A percentile compares a stretch with the other conserved stretches of the same genome.
Conservation (phyloP, 257 asterid species). For the Lycium barbarum region DNA sequence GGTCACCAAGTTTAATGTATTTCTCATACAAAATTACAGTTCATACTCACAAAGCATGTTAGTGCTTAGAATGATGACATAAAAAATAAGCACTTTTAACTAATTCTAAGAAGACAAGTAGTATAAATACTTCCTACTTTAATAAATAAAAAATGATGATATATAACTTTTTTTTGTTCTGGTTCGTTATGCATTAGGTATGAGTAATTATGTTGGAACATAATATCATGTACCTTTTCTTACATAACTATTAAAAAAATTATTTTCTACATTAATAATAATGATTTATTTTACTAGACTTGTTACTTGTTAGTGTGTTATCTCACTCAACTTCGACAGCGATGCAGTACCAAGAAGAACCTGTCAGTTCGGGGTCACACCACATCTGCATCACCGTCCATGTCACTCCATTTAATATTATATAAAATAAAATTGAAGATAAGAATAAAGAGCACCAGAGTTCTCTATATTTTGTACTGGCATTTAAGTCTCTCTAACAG, state of each 20-base stretch:
- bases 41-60: background rate
- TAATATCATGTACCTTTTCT: no score
- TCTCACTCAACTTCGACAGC: background rate
- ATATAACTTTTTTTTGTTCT: no score
- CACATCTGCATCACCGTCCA: background rate
- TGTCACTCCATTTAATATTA: background rate
- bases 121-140: no score
- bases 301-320: background rate
- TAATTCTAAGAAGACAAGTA: no score
- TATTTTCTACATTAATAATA: no score
- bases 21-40: background rate
- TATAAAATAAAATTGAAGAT: background rate
- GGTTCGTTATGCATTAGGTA: no score
- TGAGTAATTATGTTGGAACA: no score
- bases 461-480: background rate
- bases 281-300: no score
- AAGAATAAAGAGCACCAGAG: background rate
- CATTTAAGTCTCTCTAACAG: background rate
- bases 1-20: background rate
- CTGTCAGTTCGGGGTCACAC: background rate
- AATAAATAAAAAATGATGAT: no score
- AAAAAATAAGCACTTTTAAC: no score
- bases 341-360: background rate
- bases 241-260: no score
- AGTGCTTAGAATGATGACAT: background rate